phyloP scores from a whole-genome alignment of 2,329 filamentous ascomycete genomes.

The Rutstroemia sp. region DNA sequence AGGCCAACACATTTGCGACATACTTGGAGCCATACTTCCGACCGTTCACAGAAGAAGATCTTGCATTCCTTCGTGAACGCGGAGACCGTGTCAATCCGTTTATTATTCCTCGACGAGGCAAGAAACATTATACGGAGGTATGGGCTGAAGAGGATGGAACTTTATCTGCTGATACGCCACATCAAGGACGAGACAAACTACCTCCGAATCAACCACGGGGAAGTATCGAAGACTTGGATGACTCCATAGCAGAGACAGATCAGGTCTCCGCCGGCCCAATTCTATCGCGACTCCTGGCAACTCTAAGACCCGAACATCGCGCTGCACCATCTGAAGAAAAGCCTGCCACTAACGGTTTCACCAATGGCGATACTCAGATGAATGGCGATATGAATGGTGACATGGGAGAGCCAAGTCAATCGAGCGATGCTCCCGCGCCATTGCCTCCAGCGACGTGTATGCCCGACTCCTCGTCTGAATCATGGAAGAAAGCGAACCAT shows the following conservation, averaged over 20 bases:
- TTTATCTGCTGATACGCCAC: slow-evolving; percentile 62
- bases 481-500: slow-evolving; percentile 71
- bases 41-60: slow-evolving; percentile 83
- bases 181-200: slow-evolving; percentile 55
- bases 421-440: slow-evolving; percentile 26
- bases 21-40: slow-evolving; percentile 91
- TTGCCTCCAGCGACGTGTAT: slow-evolving; percentile 69
- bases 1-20: slow-evolving; percentile 84
- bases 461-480: slow-evolving; percentile 65
- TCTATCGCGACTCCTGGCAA: slow-evolving; percentile 71
- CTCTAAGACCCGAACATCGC: slow-evolving; percentile 70
- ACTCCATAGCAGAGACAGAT: slow-evolving; percentile 81
- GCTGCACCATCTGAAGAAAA: slow-evolving; percentile 48
- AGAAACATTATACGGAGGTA: slow-evolving; percentile 77
- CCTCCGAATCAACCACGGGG: slow-evolving; percentile 78
- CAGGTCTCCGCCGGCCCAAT: slow-evolving; percentile 83
- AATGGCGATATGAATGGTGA: slow-evolving; percentile 38
- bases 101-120: slow-evolving; percentile 75
- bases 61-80: slow-evolving; percentile 84
- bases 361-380: slow-evolving; percentile 40
- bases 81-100: slow-evolving; percentile 81
- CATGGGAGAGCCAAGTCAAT: slow-evolving; percentile 20
- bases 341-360: slow-evolving; percentile 43
- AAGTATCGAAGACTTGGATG: slow-evolving; percentile 77
- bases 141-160: slow-evolving; percentile 92